Evolutionary conservation across 2,329 filamentous ascomycete species (phyloP), one percentile per base, ranked within the genome.

Genomic region (Aspergillus sp.): DNA sequence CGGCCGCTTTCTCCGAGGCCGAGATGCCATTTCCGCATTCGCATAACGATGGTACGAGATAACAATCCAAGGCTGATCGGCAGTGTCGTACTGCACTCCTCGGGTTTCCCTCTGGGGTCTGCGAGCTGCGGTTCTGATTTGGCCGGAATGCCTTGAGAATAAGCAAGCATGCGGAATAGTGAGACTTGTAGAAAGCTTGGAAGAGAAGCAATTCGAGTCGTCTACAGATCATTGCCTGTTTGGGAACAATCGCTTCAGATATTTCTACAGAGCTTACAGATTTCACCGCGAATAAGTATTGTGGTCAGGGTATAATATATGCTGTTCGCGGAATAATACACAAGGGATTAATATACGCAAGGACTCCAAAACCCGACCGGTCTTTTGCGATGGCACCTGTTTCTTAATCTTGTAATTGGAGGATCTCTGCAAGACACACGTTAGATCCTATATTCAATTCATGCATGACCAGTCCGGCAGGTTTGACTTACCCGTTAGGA

Each of bases 401-500:
- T 43, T 18, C 62, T 54, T 71, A 74, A 56, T 74, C 72, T 60
- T 72, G 72, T 44, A 74, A 63, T 43, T 71, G 69, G 20, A 74
- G 62, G 22, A 74, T 71, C 55, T 74, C 72, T 74, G 53, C 36
- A 53, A 32, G 22, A 36, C 26, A 41, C 30, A 43, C 26, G 8
- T 55, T 20, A 49, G 42, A 17, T 11, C 32, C 44, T 20, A 49
- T 32, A 17, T 11, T 20, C 18, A 38, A 26, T 12, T 24, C 24
- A 12, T 6, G 17, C 24, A 12, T 6, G 17, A 5, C 18, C 5
- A 5, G 6, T 17, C 15, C 8, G 48, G 13, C 6, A 17, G 26
- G 38, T 8, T 41, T 12, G 49, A 68, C 76, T 66, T 66, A 80
- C 78, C 88, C 38, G 86, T 87, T 70, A 92, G 77, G 72, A 92